phyloP scores from a whole-genome alignment of 1,284 basidiomycete genomes.

The Ganoderma meredithae region DNA sequence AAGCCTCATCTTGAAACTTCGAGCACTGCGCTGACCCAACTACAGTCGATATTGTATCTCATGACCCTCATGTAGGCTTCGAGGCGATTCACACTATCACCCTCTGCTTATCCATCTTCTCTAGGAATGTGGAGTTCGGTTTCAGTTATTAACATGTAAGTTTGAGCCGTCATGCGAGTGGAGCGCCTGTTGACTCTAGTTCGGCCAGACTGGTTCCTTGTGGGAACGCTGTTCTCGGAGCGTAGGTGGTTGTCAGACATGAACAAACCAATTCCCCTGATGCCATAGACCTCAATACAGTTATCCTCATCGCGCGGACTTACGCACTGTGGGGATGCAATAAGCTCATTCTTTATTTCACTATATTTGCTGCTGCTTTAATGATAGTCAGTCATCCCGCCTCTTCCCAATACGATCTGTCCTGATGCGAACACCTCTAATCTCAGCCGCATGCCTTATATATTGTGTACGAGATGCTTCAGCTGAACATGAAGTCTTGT shows the following conservation, averaged over 20 bases:
- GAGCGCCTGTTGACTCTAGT: too few relatives aligned
- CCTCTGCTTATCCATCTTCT: neutral
- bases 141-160: slow-evolving; percentile 1
- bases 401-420: neutral
- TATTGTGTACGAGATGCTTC: slow-evolving; percentile 2
- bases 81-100: fast-evolving
- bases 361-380: neutral
- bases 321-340: slow-evolving; percentile 5
- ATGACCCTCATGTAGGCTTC: neutral
- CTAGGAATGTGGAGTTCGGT: neutral
- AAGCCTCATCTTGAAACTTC: neutral
- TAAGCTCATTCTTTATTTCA: neutral
- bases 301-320: slow-evolving; percentile 7
- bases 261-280: neutral
- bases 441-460: neutral
- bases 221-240: slow-evolving; percentile 4
- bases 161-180: neutral
- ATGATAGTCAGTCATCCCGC: neutral
- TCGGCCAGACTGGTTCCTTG: slow-evolving; percentile 2
- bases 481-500: neutral
- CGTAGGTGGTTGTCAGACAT: neutral
- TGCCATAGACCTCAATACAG: neutral
- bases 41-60: neutral
- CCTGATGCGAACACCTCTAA: neutral
- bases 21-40: neutral